Evolutionary conservation across 2,329 filamentous ascomycete species (phyloP).

Genomic region (Colletotrichum plurivorum): DNA sequence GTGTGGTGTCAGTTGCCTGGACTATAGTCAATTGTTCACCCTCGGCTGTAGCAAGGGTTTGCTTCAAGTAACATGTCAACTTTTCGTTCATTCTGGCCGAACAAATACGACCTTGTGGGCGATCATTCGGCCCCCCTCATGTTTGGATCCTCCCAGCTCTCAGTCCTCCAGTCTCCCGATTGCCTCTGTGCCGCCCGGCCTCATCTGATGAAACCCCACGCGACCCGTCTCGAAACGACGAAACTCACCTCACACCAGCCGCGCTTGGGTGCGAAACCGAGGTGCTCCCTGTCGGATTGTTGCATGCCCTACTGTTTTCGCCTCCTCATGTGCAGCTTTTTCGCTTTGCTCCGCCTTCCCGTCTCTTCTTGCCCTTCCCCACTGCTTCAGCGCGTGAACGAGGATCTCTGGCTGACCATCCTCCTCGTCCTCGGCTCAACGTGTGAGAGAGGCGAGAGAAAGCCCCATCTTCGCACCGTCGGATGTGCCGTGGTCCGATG

Average conservation of each 20-base stretch:
- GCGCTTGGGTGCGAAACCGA: constrained; percentile 27
- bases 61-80: too few species aligned
- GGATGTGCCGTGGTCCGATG: constrained; percentile 32
- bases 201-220: constrained; percentile 34
- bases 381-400: constrained; percentile 5
- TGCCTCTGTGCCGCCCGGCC: constrained; percentile 16
- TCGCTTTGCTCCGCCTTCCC: not conserved
- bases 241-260: constrained; percentile 31
- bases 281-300: constrained; percentile 7
- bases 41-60: not conserved
- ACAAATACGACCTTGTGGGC: too few species aligned
- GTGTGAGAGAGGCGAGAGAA: too few species aligned
- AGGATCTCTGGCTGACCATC: constrained; percentile 4
- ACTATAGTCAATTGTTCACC: not conserved
- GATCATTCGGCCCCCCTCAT: not conserved
- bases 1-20: not conserved
- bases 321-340: not conserved
- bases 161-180: constrained; percentile 3
- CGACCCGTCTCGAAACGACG: constrained; percentile 34
- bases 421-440: not conserved
- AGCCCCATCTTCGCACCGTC: constrained; percentile 10
- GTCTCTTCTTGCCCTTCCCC: not conserved
- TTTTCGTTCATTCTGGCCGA: too few species aligned
- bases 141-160: not conserved
- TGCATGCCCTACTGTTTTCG: not conserved